These are phyloP conservation scores for Cryptococcus deneoformans DNA, from an alignment of 1,284 basidiomycete genomes.

Conservation along the genomic window DNA sequence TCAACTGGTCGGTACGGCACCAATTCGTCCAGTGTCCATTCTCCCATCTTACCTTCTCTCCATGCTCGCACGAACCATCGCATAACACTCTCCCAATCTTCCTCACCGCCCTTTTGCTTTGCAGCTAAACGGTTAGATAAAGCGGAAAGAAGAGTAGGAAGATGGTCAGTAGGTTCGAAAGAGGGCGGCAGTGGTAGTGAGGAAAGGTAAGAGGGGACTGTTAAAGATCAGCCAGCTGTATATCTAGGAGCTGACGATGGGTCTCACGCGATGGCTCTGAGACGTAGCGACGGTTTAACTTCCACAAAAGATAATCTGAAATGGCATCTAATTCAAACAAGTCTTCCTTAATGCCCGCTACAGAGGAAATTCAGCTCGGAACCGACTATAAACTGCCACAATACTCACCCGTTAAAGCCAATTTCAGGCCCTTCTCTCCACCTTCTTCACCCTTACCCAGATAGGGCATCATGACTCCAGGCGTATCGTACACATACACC, in stretches of 20 bases:
- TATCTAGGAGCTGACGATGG: slow-evolving; percentile 48
- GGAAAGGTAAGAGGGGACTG: slow-evolving; percentile 57
- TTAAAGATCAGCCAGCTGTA: neutral
- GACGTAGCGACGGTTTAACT: slow-evolving; percentile 66
- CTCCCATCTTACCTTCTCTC: slow-evolving; percentile 62
- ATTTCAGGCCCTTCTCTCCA: slow-evolving; percentile 86
- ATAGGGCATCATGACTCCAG: slow-evolving; percentile 96
- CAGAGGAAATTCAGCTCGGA: neutral
- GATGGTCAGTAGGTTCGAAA: slow-evolving; percentile 58
- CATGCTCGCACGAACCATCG: slow-evolving; percentile 81
- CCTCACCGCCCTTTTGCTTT: slow-evolving; percentile 68
- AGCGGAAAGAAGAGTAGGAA: slow-evolving; percentile 63
- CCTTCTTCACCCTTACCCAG: slow-evolving; percentile 80
- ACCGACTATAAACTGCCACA: neutral
- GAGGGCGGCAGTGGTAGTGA: slow-evolving; percentile 56
- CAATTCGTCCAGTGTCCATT: slow-evolving; percentile 54
- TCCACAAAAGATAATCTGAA: slow-evolving; percentile 83
- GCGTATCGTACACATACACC: slow-evolving; percentile 93
- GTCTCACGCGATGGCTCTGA: slow-evolving; percentile 11
- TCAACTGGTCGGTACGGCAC: slow-evolving; percentile 12
- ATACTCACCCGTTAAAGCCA: slow-evolving; percentile 79
- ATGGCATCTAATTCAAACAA: slow-evolving; percentile 82
- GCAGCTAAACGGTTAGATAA: slow-evolving; percentile 77
- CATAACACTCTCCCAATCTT: slow-evolving; percentile 67
- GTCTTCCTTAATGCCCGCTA: slow-evolving; percentile 92